Evolutionary conservation across 352 stramenopile genomes (phyloP).

Genomic region (Pythium aristosporum): DNA sequence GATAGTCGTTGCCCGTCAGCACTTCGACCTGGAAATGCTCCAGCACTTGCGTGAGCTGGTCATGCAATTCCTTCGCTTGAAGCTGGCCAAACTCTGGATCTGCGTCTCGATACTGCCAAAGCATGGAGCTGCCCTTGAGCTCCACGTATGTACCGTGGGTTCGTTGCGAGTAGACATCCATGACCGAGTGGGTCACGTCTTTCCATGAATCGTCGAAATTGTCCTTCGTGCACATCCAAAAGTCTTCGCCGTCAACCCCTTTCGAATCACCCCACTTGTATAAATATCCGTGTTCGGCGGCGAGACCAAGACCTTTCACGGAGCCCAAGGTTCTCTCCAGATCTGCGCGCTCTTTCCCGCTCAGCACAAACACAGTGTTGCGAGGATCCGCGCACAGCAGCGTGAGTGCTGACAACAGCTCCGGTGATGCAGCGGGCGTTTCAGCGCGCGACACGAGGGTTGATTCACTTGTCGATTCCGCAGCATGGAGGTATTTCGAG

Average conservation of each 20-base stretch:
- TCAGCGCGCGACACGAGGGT: slow-evolving; percentile 40
- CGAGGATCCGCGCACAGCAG: slow-evolving; percentile 92
- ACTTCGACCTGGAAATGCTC: slow-evolving; percentile 96
- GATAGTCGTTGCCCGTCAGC: slow-evolving; percentile 80
- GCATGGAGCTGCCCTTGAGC: slow-evolving; percentile 97
- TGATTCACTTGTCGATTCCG: slow-evolving; percentile 28
- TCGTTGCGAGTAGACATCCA: slow-evolving; percentile 98
- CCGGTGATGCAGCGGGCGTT: slow-evolving; percentile 47
- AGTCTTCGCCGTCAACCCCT: slow-evolving; percentile 34
- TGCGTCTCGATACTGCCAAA: slow-evolving; percentile 99
- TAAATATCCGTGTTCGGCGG: slow-evolving; percentile 98
- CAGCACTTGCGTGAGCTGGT: slow-evolving; percentile 96
- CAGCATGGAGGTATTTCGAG: slow-evolving; percentile 78
- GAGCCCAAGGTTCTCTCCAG: slow-evolving; percentile 93
- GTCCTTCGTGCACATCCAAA: slow-evolving; percentile 86
- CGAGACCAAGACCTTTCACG: slow-evolving; percentile 94
- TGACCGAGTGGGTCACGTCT: slow-evolving; percentile 95
- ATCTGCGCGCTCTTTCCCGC: slow-evolving; percentile 94
- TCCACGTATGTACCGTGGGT: slow-evolving; percentile 99
- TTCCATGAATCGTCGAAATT: slow-evolving; percentile 97
- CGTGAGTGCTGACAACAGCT: slow-evolving; percentile 89
- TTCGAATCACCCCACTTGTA: slow-evolving; percentile 92
- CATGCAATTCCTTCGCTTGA: slow-evolving; percentile 97
- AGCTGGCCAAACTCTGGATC: slow-evolving; percentile 99
- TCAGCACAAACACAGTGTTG: slow-evolving; percentile 99